A percentile compares a stretch with the other conserved stretches of the same genome.
phyloP scores from a whole-genome alignment of 192 early-diverging fungal genomes.

The Backusella tarrabulga region DNA sequence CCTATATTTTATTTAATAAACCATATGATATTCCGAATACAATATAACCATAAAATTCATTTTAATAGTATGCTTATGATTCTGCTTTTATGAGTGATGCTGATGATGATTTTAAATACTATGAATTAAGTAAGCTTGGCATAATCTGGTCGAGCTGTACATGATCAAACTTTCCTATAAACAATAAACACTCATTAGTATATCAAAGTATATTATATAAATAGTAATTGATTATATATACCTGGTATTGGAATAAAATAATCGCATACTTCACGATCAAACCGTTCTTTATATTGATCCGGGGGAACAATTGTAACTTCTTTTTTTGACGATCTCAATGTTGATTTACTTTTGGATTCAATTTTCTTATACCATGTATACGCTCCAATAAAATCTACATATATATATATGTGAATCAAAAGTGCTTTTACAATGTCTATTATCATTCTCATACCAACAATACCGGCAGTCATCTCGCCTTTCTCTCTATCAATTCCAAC shows the following conservation, averaged over 20 bases:
- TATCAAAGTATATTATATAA: neutral
- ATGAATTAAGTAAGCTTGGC: constrained; percentile 1
- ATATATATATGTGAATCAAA: neutral
- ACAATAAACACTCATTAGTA: neutral
- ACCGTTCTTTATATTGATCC: constrained; percentile 89
- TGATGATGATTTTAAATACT: neutral
- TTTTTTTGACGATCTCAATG: constrained; percentile 59
- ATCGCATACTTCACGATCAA: constrained; percentile 84
- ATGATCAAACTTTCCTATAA: constrained; percentile 12
- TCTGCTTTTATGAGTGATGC: neutral
- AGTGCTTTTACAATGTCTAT: neutral
- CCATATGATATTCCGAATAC: neutral
- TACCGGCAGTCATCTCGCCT: constrained; percentile 87
- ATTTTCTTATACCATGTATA: constrained; percentile 98
- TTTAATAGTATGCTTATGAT: neutral
- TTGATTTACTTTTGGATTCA: constrained; percentile 71
- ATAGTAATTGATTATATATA: constrained; percentile 22
- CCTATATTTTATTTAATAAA: neutral
- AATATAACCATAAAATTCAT: neutral
- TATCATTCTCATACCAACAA: constrained; percentile 54
- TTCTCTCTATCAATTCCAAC: constrained; percentile 88
- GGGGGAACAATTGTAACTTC: constrained; percentile 94
- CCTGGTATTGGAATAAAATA: constrained; percentile 88
- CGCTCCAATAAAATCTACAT: constrained; percentile 88
- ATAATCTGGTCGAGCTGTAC: neutral